phyloP scores from a whole-genome alignment of 2,329 filamentous ascomycete species.

The Aspergillus sp. region DNA sequence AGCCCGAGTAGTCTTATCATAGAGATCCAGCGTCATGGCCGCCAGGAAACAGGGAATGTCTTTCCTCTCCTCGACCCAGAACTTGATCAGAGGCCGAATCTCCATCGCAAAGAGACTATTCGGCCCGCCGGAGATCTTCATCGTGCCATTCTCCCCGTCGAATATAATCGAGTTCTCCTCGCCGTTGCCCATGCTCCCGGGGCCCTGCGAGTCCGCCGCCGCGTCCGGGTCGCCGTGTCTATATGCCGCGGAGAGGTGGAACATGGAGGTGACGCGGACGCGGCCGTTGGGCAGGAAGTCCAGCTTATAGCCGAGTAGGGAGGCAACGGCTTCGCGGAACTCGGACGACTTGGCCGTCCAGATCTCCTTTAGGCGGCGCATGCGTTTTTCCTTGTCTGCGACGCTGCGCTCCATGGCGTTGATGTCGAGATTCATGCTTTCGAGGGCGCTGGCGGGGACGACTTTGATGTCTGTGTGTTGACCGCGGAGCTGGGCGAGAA shows the following conservation, averaged over 20 bases:
- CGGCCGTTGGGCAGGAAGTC: slow-evolving; percentile 97
- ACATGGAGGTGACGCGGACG: slow-evolving; percentile 80
- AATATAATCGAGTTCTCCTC: slow-evolving; percentile 61
- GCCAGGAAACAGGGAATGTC: slow-evolving; percentile 91
- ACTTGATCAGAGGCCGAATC: slow-evolving; percentile 79
- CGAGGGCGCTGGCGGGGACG: slow-evolving; percentile 68
- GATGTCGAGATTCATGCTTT: slow-evolving; percentile 65
- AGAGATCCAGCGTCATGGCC: slow-evolving; percentile 86
- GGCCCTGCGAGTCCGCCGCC: slow-evolving; percentile 49
- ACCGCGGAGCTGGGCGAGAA: slow-evolving; percentile 61
- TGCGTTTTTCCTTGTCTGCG: slow-evolving; percentile 65
- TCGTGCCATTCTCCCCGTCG: slow-evolving; percentile 86
- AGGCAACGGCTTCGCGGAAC: slow-evolving; percentile 90
- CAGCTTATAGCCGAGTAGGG: slow-evolving; percentile 84
- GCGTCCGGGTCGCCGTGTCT: slow-evolving; percentile 37
- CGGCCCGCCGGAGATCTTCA: slow-evolving; percentile 93
- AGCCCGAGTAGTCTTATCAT: slow-evolving; percentile 50
- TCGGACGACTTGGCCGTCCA: slow-evolving; percentile 86
- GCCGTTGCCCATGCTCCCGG: slow-evolving; percentile 36
- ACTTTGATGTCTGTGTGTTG: slow-evolving; percentile 44
- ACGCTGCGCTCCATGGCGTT: slow-evolving; percentile 61
- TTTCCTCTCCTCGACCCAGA: slow-evolving; percentile 90
- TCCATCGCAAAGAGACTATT: slow-evolving; percentile 75
- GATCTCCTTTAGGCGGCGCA: slow-evolving; percentile 79
- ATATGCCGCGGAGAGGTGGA: slow-evolving; percentile 55